These are phyloP conservation scores for Volvariella volvacea DNA, from an alignment of 1,284 basidiomycete genomes.

Conservation along the genomic window DNA sequence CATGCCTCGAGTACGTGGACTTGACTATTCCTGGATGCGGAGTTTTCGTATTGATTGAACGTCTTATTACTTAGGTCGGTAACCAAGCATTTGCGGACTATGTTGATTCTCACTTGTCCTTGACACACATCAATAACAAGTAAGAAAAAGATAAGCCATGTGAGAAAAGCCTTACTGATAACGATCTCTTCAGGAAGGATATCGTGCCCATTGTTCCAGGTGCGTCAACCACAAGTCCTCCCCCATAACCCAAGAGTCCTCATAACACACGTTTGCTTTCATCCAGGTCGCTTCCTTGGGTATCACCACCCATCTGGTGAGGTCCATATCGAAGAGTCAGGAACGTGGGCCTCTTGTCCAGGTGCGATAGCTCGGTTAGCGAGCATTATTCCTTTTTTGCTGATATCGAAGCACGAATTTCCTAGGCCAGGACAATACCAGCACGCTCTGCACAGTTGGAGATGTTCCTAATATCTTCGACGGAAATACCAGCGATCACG, in stretches of 20 bases:
- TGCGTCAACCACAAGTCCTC: conserved; percentile 9
- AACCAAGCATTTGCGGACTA: conserved; percentile 56
- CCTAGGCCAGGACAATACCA: conserved; percentile 50
- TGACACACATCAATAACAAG: conserved; percentile 48
- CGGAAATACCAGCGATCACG: conserved; percentile 38
- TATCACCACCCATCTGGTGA: conserved; percentile 36
- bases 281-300: conserved; percentile 31
- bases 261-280: conserved; percentile 1
- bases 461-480: conserved; percentile 46
- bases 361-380: conserved; percentile 13
- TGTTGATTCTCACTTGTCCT: conserved; percentile 36
- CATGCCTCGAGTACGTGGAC: conserved; percentile 13
- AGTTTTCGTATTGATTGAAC: not conserved
- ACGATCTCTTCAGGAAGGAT: conserved; percentile 26
- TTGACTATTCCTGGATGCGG: not conserved
- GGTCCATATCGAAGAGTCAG: conserved; percentile 29
- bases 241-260: conserved; percentile 5
- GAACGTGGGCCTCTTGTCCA: conserved; percentile 26
- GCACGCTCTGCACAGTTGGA: conserved; percentile 43
- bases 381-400: not conserved
- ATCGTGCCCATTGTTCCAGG: conserved; percentile 41
- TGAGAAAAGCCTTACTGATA: too few relatives aligned
- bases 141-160: too few relatives aligned
- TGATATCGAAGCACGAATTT: not conserved
- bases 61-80: conserved; percentile 35